Conservation (phyloP, 1,139 yeast species). For the Suhomyces bokatorum region DNA sequence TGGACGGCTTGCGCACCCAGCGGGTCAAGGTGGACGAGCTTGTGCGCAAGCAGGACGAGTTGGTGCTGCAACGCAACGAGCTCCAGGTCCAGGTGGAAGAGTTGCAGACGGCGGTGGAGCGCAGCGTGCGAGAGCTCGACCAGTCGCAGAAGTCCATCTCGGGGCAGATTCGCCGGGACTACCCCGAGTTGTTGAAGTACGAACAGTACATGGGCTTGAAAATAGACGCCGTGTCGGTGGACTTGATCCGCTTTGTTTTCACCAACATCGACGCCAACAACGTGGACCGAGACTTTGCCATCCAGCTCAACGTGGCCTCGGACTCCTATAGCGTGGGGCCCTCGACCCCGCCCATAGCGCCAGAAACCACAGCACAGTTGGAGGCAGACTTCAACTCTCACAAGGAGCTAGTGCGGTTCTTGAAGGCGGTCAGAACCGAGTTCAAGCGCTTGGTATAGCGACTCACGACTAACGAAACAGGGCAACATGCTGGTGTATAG, state of each 20-base stretch:
- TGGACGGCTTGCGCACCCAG: conserved; percentile 17
- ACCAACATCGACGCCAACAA: conserved; percentile 44
- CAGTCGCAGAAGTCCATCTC: conserved; percentile 22
- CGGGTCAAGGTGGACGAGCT: conserved; percentile 29
- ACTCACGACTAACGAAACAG: conserved; percentile 1
- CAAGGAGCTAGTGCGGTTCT: conserved; percentile 39
- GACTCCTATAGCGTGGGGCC: conserved; percentile 32
- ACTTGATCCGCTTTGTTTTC: conserved; percentile 41
- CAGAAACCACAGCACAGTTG: conserved; percentile 21
- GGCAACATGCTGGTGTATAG: neutral
- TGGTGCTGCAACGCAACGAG: conserved; percentile 23
- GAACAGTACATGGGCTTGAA: conserved; percentile 49
- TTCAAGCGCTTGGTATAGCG: conserved; percentile 14
- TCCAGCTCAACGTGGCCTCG: conserved; percentile 40
- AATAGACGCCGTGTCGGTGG: conserved; percentile 41
- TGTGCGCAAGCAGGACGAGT: conserved; percentile 23
- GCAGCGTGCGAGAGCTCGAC: conserved; percentile 22
- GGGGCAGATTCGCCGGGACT: conserved; percentile 34
- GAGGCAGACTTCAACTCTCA: conserved; percentile 36
- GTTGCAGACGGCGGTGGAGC: conserved; percentile 24
- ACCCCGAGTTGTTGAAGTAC: conserved; percentile 41
- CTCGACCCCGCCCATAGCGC: conserved; percentile 34
- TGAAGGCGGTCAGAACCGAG: conserved; percentile 33
- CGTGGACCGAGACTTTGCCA: conserved; percentile 35
- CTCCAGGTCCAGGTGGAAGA: conserved; percentile 29